A percentile compares a stretch with the other conserved stretches of the same genome.
Evolutionary conservation across 495 filamentous ascomycete species (phyloP).

Genomic region (Annulohypoxylon maeteangense): DNA sequence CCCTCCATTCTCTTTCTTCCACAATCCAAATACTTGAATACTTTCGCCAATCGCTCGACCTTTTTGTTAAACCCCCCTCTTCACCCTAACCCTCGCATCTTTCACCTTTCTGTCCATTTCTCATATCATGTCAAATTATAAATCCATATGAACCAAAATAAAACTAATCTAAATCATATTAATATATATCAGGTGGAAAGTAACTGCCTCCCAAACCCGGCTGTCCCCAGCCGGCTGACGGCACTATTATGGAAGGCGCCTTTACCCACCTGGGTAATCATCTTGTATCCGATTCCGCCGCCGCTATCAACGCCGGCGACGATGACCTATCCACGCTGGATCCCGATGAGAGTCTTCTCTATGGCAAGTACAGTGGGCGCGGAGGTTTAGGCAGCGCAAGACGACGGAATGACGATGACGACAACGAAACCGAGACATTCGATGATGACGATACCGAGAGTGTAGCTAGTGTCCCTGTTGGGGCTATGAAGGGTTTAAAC

Average conservation of each 20-base stretch:
- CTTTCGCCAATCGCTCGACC: slow-evolving; percentile 7
- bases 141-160: neutral
- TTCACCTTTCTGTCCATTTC: neutral
- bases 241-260: slow-evolving; percentile 76
- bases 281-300: slow-evolving; percentile 76
- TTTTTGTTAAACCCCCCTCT: neutral
- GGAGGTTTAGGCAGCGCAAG: slow-evolving; percentile 56
- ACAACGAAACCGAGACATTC: slow-evolving; percentile 87
- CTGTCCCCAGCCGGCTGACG: slow-evolving; percentile 35
- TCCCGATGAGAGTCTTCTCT: slow-evolving; percentile 78
- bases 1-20: slow-evolving; percentile 7
- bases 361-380: slow-evolving; percentile 70
- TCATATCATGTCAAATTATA: neutral
- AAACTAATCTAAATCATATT: neutral
- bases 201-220: slow-evolving; percentile 20
- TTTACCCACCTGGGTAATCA: slow-evolving; percentile 89
- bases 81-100: neutral
- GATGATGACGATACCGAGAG: slow-evolving; percentile 95
- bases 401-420: slow-evolving; percentile 79
- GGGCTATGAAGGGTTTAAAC: slow-evolving; percentile 75
- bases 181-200: slow-evolving; percentile 21
- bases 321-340: slow-evolving; percentile 75
- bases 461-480: slow-evolving; percentile 83
- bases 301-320: slow-evolving; percentile 75
- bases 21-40: neutral